Evolutionary conservation across 352 stramenopile species (phyloP), one percentile per base, ranked within the genome.

Genomic region (Phytophthora chlamydospora): DNA sequence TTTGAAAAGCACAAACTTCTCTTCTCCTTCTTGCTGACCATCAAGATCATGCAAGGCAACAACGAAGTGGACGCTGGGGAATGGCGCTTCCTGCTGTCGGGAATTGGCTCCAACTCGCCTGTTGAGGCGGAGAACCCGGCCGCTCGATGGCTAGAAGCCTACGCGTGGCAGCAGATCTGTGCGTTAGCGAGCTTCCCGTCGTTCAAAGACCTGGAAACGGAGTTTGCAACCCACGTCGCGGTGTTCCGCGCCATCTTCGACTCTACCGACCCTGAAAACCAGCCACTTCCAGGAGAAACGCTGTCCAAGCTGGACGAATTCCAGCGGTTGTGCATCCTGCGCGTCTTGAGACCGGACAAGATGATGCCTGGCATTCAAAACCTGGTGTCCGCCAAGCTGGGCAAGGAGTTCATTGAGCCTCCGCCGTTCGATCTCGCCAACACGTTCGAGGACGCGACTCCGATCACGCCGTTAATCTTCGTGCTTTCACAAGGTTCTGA

Each of bases 1-100:
- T 98, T 98, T 68, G 93, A 98, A 49, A 92, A 96, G 60, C 90
- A 98, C 75, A 98, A 98, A 62, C 68, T 98, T 11, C 75, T 98
- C 0, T 97, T 98, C 48, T 97, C 89, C 9, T 98, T 98, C 74
- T 46, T 98, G 35, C 63, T 94, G 17, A 93, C 83, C 7, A 88
- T 93, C 50, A 93, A 91, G 71, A 95, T 97, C 48, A 88, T 96
- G 74, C 81, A 97, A 44, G 88, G 89, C n/a, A 81, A 84, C 57
- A 50, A 89, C 44, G 73, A 91, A 49, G 73, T 94, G 11, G 85
- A 98, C 54, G 47, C 77, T 2, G 73, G 76, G n/a, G 88, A 97
- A 57, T 97, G 91, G 89, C 85, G 91, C 2, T 98, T 98, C 60
- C 65, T 97, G 35, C 89, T 98, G 32, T 97, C 89, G 0, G 91